phyloP scores from a whole-genome alignment of 768 basidiomycete genomes.

The Clitopilus hobsonii region DNA sequence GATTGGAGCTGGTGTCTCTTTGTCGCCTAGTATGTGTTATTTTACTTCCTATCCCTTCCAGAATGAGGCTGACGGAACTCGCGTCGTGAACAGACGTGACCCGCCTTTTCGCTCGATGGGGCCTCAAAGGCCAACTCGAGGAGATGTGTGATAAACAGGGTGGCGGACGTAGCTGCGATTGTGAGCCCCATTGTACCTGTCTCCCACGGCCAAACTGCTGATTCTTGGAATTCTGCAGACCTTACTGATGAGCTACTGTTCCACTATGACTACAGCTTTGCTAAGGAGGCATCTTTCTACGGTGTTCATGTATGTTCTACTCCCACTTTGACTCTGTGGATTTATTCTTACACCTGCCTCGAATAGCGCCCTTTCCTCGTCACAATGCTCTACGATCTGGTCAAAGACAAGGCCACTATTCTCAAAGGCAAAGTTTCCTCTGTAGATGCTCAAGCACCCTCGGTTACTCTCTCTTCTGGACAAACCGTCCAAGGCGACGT shows the following conservation, averaged over 20 bases:
- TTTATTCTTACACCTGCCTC: background rate
- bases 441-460: constrained; percentile 25
- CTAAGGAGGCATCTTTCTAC: background rate
- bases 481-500: constrained; percentile 43
- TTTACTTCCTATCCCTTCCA: background rate
- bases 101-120: background rate
- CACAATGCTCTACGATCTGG: background rate
- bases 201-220: background rate
- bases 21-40: background rate
- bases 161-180: background rate
- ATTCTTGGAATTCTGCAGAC: background rate
- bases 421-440: constrained; percentile 31
- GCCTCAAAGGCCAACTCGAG: background rate
- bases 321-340: background rate
- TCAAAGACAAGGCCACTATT: background rate
- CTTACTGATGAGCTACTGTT: background rate
- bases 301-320: background rate
- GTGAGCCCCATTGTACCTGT: background rate
- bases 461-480: constrained; percentile 36
- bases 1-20: background rate
- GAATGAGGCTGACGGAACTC: background rate
- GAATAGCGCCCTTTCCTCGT: background rate
- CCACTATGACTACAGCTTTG: background rate
- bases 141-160: background rate
- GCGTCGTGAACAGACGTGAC: background rate